Conservation (phyloP, 225 moss, liverwort and hornwort species). For the Polytrichum formosum region DNA sequence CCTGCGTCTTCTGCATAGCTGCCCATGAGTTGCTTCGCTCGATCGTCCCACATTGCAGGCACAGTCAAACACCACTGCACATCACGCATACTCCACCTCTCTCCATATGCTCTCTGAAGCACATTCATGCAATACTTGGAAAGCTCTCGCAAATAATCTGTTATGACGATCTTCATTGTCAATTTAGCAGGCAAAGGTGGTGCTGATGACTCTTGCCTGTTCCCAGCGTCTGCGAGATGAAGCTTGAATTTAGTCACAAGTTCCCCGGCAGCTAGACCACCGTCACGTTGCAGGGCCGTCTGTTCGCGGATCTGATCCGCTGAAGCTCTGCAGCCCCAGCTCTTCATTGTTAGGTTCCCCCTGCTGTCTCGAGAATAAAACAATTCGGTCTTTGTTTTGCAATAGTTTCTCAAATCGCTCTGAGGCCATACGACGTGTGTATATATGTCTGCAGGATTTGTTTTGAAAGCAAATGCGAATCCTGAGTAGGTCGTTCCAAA, state of each 20-base stretch:
- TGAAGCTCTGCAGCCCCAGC: conserved; percentile 1
- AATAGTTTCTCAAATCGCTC: background rate
- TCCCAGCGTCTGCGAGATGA: background rate
- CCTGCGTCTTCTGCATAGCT: conserved; percentile 7
- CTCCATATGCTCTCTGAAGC: background rate
- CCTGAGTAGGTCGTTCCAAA: conserved; percentile 23
- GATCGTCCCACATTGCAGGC: conserved; percentile 40
- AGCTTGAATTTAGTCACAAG: conserved; percentile 27
- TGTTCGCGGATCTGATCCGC: background rate
- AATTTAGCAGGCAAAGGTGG: background rate
- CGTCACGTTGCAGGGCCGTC: background rate
- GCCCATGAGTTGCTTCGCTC: conserved; percentile 20
- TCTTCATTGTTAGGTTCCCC: background rate
- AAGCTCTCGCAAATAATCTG: conserved; percentile 12
- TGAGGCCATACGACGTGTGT: conserved; percentile 5
- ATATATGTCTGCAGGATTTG: background rate
- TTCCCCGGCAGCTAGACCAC: background rate
- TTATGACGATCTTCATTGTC: conserved; percentile 12
- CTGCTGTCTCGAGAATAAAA: background rate
- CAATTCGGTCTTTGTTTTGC: background rate
- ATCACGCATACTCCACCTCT: conserved; percentile 16
- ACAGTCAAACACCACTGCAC: conserved; percentile 44
- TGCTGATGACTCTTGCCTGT: background rate
- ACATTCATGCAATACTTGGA: conserved; percentile 4
- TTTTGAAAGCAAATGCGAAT: conserved; percentile 13